phyloP scores from a whole-genome alignment of 1,284 basidiomycete species.

The Rhodotorula sp. region DNA sequence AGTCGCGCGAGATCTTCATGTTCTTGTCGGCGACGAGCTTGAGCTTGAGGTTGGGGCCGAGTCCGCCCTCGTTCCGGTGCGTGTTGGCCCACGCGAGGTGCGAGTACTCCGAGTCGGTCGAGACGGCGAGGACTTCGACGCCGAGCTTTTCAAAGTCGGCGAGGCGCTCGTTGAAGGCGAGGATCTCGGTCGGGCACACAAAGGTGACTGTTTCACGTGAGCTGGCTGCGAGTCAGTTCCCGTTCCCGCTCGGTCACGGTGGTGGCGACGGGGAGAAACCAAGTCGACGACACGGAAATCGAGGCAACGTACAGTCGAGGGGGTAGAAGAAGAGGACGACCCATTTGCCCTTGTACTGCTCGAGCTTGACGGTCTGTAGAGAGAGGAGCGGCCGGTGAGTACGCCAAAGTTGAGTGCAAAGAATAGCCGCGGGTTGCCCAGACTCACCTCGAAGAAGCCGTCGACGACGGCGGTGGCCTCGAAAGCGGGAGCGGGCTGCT shows the following conservation, averaged over 20 bases:
- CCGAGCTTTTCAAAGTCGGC: slow-evolving; percentile 68
- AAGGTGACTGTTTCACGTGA: slow-evolving; percentile 21
- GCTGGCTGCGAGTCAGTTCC: slow-evolving; percentile 11
- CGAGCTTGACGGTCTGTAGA: slow-evolving; percentile 63
- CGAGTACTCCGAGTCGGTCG: slow-evolving; percentile 82
- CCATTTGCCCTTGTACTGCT: slow-evolving; percentile 79
- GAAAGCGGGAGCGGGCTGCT: slow-evolving; percentile 73
- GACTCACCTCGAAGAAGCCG: slow-evolving; percentile 50
- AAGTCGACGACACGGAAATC: background rate
- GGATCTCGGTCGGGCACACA: slow-evolving; percentile 88
- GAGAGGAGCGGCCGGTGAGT: background rate
- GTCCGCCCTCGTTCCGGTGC: slow-evolving; percentile 64
- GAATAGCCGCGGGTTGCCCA: slow-evolving; percentile 39
- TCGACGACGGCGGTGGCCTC: slow-evolving; percentile 70
- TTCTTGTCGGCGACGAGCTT: slow-evolving; percentile 63
- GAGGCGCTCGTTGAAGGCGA: slow-evolving; percentile 84
- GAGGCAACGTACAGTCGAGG: slow-evolving; percentile 25
- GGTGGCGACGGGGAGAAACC: slow-evolving; percentile 47
- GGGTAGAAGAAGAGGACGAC: slow-evolving; percentile 49
- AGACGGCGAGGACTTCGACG: slow-evolving; percentile 66
- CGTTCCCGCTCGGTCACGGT: background rate
- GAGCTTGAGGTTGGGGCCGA: slow-evolving; percentile 79
- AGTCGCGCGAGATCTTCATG: slow-evolving; percentile 59
- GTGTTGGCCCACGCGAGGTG: slow-evolving; percentile 83
- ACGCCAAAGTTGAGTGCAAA: background rate